A percentile compares a stretch with the other conserved stretches of the same genome.
Conservation (phyloP, 495 filamentous ascomycete species). For the Jackrogersella multiformis region DNA sequence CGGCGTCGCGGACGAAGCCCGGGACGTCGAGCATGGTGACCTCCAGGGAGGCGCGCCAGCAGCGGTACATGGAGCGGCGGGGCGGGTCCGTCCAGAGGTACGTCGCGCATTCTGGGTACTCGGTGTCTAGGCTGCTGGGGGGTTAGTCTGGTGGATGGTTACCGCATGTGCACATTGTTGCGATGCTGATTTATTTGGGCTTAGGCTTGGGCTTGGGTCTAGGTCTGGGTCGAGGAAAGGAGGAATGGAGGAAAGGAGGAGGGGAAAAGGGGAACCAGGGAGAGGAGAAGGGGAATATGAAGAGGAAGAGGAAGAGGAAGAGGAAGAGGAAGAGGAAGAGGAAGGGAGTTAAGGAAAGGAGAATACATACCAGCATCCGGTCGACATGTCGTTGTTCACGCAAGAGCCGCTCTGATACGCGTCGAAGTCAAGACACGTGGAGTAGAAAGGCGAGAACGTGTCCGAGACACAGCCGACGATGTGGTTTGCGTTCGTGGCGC, state of each 20-base stretch:
- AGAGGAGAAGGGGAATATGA: too few relatives aligned
- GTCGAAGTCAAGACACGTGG: conserved; percentile 48
- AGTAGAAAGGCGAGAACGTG: conserved; percentile 41
- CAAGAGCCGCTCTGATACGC: conserved; percentile 44
- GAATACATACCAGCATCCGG: conserved; percentile 53
- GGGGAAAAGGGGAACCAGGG: too few relatives aligned
- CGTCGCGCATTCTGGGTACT: conserved; percentile 46
- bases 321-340: background rate
- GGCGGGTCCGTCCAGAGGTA: conserved; percentile 49
- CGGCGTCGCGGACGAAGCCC: conserved; percentile 42
- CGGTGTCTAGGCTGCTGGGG: conserved; percentile 6
- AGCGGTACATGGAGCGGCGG: conserved; percentile 49
- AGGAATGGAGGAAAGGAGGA: background rate
- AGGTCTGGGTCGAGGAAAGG: background rate
- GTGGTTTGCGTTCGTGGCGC: conserved; percentile 45
- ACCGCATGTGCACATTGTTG: background rate
- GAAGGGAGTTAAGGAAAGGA: background rate
- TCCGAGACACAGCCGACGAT: conserved; percentile 48
- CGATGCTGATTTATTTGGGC: background rate
- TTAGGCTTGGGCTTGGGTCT: background rate
- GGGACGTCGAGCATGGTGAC: conserved; percentile 48
- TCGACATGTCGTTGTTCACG: conserved; percentile 20
- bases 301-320: too few relatives aligned
- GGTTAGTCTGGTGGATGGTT: conserved; percentile 10
- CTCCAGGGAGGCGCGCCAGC: conserved; percentile 32